Conservation (phyloP, 2,329 filamentous ascomycete species). For the Sporothrix euskadiensis region DNA sequence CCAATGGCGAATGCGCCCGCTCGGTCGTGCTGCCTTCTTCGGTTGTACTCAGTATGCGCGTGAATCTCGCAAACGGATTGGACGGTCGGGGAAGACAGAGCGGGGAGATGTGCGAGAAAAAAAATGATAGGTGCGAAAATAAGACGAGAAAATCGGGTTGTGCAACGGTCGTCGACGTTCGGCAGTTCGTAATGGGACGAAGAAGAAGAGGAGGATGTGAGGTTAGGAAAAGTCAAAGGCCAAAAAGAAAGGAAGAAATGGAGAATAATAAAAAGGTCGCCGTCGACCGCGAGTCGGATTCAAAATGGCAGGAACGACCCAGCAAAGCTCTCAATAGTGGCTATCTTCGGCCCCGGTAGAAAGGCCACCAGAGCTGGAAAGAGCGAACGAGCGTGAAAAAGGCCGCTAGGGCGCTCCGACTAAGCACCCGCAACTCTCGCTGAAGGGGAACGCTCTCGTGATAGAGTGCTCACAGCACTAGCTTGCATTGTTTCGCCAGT, state of each 20-base stretch:
- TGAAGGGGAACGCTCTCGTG: background rate
- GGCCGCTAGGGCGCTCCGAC: slow-evolving; percentile 3
- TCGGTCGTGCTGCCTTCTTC: background rate
- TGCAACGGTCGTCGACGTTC: background rate
- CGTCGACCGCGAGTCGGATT: background rate
- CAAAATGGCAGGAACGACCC: background rate
- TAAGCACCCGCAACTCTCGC: background rate
- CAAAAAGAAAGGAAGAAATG: background rate
- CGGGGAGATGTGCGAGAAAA: background rate
- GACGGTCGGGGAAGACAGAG: background rate
- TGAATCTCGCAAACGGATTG: slow-evolving; percentile 7
- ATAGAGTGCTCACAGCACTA: slow-evolving; percentile 18
- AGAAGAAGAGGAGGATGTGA: background rate
- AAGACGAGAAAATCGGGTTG: background rate
- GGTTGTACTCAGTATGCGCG: background rate
- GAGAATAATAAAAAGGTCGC: background rate
- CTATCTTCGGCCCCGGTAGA: slow-evolving; percentile 10
- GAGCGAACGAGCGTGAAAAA: background rate
- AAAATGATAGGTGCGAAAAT: slow-evolving; percentile 10
- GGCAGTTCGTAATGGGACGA: background rate
- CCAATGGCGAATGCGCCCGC: background rate
- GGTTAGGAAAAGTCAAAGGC: background rate
- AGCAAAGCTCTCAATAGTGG: slow-evolving; percentile 1
- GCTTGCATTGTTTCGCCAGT: background rate
- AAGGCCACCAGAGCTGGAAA: background rate